Base-by-base conservation (phyloP, 1,284 basidiomycete genomes). In the Boletus sp. region DNA sequence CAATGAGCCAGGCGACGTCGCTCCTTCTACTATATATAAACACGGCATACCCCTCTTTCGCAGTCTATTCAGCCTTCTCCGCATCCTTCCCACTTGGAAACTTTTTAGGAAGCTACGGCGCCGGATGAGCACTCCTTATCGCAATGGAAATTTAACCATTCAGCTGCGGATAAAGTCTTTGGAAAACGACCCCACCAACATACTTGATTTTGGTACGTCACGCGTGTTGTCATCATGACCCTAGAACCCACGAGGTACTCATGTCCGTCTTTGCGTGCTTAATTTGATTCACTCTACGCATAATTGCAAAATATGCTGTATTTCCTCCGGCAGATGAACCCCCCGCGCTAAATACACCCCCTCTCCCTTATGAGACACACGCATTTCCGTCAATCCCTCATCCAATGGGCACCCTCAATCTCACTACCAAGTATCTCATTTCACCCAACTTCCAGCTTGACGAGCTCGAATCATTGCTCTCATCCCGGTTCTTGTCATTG, bases 21-120 rank as follows among this genome's bases (percentile, higher is more conserved):
- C 84, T 9, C 84, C 87, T n/a, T 80, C 89, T 0, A 89, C 86
- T 21, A 88, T 91, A 60, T 93, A 93, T 82, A 93, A 93, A 74
- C 86, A 91, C 66, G 85, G 87, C 33, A 92, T 93, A 67, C 83
- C 88, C 44, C 80, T 91, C 43, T 92, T 93, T 76, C 82, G 91
- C 55, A 89, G 88, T 70, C 71, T 92, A 7, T 93, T 81, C 76
- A 87, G 84, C 37, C 74, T 93, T 46, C 78, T 92, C 50, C 81
- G 89, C 56, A 80, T 90, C 28, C 79, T 92, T 10, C 91, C 91
- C 27, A 78, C 86, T 2, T 93, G 90, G 89, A 86, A 84, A 69
- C 80, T 91, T 43, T 81, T 83, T 68, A 84, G 84, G 67, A 83
- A 84, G 47, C 75, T 90, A 33, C 79, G 85, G 56, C 77, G 85